Percentiles rank a stretch among this genome's conserved stretches.
These are phyloP conservation scores for Globisporangium apiculatum DNA, from an alignment of 352 stramenopile species.

Conservation along the genomic window DNA sequence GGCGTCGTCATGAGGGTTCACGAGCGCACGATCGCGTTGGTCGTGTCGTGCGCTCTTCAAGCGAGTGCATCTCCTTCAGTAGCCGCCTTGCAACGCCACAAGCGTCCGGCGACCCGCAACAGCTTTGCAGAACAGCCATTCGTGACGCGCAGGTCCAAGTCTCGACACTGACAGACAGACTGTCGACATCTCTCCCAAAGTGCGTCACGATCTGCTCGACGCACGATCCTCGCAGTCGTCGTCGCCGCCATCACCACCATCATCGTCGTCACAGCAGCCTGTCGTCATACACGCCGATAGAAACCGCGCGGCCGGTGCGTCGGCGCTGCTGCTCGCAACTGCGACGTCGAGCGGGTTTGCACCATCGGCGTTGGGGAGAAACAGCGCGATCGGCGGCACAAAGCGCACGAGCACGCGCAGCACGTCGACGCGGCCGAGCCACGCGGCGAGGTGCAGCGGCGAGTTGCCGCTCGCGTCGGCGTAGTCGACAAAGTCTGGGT, in stretches of 20 bases:
- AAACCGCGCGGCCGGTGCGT: conserved; percentile 12
- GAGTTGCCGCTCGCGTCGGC: conserved; percentile 58
- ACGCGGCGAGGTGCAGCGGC: conserved; percentile 51
- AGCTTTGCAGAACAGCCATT: too few species aligned
- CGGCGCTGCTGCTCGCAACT: conserved; percentile 17
- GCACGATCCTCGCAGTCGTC: neutral
- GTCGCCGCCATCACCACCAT: neutral
- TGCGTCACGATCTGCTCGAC: too few species aligned
- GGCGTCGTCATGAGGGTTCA: too few species aligned
- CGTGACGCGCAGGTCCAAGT: too few species aligned
- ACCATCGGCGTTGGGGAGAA: conserved; percentile 43
- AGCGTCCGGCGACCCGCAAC: too few species aligned
- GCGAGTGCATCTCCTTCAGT: too few species aligned
- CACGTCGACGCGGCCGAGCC: conserved; percentile 25
- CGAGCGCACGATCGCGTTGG: too few species aligned
- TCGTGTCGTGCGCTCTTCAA: too few species aligned
- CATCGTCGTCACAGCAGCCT: neutral
- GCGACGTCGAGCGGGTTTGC: conserved; percentile 38
- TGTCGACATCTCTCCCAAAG: too few species aligned
- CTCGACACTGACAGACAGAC: too few species aligned
- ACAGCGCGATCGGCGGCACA: conserved; percentile 39
- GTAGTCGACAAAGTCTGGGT: conserved; percentile 68
- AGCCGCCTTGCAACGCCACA: too few species aligned
- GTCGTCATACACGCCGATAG: conserved; percentile 11
- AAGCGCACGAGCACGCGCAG: conserved; percentile 27